Conservation (phyloP, 805 yeast species). For the Yamadazyma akitaensis region DNA sequence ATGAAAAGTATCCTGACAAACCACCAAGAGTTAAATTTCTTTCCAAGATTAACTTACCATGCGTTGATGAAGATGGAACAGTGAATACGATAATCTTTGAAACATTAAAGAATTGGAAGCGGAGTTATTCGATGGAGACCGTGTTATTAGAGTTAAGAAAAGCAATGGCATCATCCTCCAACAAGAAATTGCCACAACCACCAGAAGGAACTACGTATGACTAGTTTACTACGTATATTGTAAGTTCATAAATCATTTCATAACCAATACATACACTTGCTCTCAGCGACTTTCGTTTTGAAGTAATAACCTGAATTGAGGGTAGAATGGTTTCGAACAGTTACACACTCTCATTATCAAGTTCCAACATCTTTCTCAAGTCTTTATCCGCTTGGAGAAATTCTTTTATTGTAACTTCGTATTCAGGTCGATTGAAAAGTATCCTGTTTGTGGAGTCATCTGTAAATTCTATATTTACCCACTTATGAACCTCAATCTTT, state of each 20-base stretch:
- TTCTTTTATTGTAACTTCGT: slow-evolving; percentile 26
- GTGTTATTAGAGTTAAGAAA: slow-evolving; percentile 83
- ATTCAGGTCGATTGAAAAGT: slow-evolving; percentile 20
- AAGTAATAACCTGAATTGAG: too few species aligned
- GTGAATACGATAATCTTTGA: slow-evolving; percentile 48
- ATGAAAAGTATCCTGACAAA: slow-evolving; percentile 76
- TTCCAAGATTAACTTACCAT: slow-evolving; percentile 85
- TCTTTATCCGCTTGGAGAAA: slow-evolving; percentile 39
- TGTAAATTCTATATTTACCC: slow-evolving; percentile 42
- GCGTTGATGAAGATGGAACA: slow-evolving; percentile 71
- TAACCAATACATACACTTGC: not conserved
- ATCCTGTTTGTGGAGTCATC: slow-evolving; percentile 29
- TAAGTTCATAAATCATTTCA: not conserved
- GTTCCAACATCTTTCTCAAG: slow-evolving; percentile 30
- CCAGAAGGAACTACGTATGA: slow-evolving; percentile 74
- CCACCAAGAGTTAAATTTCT: slow-evolving; percentile 84
- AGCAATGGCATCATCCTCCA: slow-evolving; percentile 73
- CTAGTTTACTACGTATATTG: not conserved
- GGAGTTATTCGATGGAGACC: slow-evolving; percentile 92
- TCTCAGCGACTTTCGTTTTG: not conserved
- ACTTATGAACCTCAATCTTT: slow-evolving; percentile 22
- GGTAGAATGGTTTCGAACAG: not conserved
- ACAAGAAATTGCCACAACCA: slow-evolving; percentile 88
- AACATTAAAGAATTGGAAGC: slow-evolving; percentile 78
- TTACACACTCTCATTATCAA: slow-evolving; percentile 10